Percentiles rank a stretch among this genome's conserved stretches.
phyloP scores from a whole-genome alignment of 345 rosid species.

The Linum usitatissimum region DNA sequence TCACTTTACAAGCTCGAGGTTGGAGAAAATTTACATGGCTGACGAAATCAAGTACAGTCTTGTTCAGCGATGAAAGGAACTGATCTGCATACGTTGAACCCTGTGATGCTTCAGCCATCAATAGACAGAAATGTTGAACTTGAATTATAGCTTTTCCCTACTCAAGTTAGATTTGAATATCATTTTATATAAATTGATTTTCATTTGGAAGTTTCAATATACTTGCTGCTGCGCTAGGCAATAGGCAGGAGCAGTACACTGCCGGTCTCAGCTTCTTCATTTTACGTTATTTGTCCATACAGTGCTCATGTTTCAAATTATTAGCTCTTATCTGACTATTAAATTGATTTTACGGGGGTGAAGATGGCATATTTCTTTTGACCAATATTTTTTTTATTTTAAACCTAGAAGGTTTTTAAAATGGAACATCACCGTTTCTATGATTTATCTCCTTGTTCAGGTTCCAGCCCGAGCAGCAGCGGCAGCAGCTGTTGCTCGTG shows the following conservation, averaged over 20 bases:
- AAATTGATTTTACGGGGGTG: background rate
- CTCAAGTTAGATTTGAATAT: background rate
- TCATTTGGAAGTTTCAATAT: background rate
- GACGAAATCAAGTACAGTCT: too few relatives aligned
- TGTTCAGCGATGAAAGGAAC: too few relatives aligned
- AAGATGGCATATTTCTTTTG: background rate
- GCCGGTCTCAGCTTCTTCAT: background rate
- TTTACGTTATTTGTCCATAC: background rate
- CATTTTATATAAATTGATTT: background rate
- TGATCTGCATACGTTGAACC: too few relatives aligned
- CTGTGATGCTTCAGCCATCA: too few relatives aligned
- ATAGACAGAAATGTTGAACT: background rate
- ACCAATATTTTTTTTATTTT: too few relatives aligned
- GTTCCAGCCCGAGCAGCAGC: conserved; percentile 97
- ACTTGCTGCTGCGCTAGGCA: background rate
- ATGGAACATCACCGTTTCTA: background rate
- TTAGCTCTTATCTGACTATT: background rate
- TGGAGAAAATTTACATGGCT: too few relatives aligned
- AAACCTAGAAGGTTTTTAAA: background rate
- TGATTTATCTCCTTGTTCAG: conserved; percentile 24
- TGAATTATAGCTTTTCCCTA: background rate
- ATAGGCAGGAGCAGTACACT: background rate
- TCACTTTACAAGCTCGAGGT: too few relatives aligned
- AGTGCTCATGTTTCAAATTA: too few relatives aligned
- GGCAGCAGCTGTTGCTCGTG: conserved; percentile 97